Percentiles rank a stretch among this genome's conserved stretches.
These are phyloP conservation scores for Nicotiana attenuata DNA, from an alignment of 257 asterid species.

Conservation along the genomic window DNA sequence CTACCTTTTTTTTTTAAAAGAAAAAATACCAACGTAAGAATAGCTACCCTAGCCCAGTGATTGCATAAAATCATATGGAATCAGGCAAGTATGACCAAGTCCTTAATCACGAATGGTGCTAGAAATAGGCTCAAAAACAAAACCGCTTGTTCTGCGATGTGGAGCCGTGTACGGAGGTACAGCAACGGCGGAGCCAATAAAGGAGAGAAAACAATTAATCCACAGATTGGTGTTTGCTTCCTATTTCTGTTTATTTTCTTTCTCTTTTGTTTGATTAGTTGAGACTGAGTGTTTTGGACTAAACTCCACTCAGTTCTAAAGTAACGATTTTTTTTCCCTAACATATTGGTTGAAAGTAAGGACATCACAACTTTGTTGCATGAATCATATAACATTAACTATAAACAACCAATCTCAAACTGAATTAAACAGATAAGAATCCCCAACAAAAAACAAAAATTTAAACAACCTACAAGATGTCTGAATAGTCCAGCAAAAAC, in stretches of 20 bases:
- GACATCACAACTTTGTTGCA: not conserved
- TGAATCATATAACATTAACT: not conserved
- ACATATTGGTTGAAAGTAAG: not conserved
- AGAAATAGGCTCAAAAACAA: not conserved
- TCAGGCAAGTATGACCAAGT: not conserved
- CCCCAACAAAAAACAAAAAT: not conserved
- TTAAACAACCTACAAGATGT: not conserved
- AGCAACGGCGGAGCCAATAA: not conserved
- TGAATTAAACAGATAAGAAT: not conserved
- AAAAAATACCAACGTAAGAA: not conserved
- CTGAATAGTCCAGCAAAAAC: not conserved
- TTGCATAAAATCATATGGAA: not conserved
- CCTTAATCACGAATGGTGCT: not conserved
- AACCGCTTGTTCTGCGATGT: not conserved
- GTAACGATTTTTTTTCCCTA: not conserved
- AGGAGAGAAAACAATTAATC: not conserved
- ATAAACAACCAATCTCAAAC: not conserved
- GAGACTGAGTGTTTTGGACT: not conserved
- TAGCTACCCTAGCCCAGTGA: not conserved
- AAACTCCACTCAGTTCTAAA: not conserved
- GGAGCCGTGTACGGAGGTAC: not conserved
- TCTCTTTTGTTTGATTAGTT: not conserved
- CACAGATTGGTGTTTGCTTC: not conserved
- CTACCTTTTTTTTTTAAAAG: not conserved
- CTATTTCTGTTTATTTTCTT: not conserved